Conservation (phyloP, 1,284 basidiomycete species). For the Boletus smithii region DNA sequence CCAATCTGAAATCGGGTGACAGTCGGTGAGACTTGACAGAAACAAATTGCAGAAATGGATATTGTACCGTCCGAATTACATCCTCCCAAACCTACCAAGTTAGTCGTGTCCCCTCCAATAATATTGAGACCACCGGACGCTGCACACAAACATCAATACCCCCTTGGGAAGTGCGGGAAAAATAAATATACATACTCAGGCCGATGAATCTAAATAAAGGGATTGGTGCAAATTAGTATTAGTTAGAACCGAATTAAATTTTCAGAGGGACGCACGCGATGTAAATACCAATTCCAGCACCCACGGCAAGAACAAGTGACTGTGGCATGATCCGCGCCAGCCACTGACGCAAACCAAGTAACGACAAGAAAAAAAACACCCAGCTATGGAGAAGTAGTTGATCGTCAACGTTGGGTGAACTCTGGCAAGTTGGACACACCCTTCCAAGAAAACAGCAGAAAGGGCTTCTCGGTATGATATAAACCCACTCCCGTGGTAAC, state of each 20-base stretch:
- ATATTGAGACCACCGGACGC: conserved; percentile 70
- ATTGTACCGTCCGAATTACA: conserved; percentile 54
- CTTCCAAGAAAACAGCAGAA: conserved; percentile 86
- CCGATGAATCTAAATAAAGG: conserved; percentile 57
- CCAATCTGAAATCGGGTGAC: conserved; percentile 30
- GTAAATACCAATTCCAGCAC: conserved; percentile 85
- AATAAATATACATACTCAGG: conserved; percentile 35
- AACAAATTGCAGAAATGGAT: not conserved
- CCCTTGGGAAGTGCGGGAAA: not conserved
- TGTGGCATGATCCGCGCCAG: conserved; percentile 85
- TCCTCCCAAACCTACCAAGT: conserved; percentile 80
- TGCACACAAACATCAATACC: conserved; percentile 22
- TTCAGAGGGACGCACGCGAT: conserved; percentile 53
- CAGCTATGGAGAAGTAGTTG: conserved; percentile 49
- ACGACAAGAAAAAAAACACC: conserved; percentile 80
- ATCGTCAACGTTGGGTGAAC: conserved; percentile 1
- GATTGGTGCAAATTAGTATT: conserved; percentile 6
- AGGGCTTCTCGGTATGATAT: conserved; percentile 80
- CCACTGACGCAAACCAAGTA: conserved; percentile 89
- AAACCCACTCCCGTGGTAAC: conserved; percentile 74
- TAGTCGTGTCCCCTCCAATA: conserved; percentile 71
- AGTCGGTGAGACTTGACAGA: conserved; percentile 1
- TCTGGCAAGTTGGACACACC: conserved; percentile 41
- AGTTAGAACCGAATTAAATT: not conserved
- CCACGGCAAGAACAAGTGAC: conserved; percentile 80